Evolutionary conservation across 768 basidiomycete species (phyloP).

Genomic region (Sporobolomyces phaffii): DNA sequence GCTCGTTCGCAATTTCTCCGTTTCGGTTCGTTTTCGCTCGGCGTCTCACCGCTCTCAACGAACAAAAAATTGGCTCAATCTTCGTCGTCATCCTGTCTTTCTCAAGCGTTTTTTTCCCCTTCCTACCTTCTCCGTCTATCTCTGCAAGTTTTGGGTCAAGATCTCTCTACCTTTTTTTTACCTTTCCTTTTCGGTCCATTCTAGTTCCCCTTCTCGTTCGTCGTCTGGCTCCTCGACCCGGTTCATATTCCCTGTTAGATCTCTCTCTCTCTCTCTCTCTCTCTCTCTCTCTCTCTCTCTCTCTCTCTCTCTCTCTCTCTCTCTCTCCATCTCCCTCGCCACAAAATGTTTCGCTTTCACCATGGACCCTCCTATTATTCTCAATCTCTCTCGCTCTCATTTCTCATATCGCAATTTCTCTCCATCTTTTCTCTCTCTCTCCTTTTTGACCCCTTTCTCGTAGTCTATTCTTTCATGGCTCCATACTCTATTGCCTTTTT

Average conservation of each 20-base stretch:
- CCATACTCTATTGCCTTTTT: no score
- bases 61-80: no score
- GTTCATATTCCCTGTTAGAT: background rate
- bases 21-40: background rate
- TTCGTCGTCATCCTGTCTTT: no score
- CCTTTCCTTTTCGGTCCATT: background rate
- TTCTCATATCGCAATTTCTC: background rate
- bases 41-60: no score
- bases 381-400: slow-evolving; percentile 35
- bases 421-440: background rate
- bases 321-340: slow-evolving; percentile 35
- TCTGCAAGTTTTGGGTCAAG: no score
- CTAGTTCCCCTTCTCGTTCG: no score
- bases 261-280: slow-evolving; percentile 1
- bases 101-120: background rate
- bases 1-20: background rate
- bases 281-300: slow-evolving; percentile 40
- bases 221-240: no score
- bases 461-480: no score
- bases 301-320: slow-evolving; percentile 25
- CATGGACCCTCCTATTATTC: slow-evolving; percentile 39
- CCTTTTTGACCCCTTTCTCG: no score
- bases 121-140: slow-evolving; percentile 5
- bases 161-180: slow-evolving; percentile 6
- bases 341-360: no score